Evolutionary conservation across 23 red algal genomes (phyloP), one percentile per base, ranked within the genome.

Genomic region (Agarophyton chilense): DNA sequence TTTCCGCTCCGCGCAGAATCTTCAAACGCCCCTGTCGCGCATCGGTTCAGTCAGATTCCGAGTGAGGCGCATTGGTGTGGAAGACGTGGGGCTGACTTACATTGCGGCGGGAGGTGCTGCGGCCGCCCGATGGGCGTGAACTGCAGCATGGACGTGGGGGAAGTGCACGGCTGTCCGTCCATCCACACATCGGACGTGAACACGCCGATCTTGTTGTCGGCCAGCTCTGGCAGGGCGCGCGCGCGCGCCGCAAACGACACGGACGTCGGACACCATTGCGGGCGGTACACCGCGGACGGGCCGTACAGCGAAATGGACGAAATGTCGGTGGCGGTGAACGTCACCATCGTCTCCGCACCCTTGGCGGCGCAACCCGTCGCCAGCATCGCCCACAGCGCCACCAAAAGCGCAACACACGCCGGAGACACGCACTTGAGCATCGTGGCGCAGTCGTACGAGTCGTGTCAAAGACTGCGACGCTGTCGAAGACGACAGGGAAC

Each of bases 241-340:
- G 61, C 81, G 11, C 81, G 57, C 35, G 40, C 44, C 17, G 29
- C 45, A 42, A 84, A 84, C 0, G 57, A 47, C 41, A 84, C 12
- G 81, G 58, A 45, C 0, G 18, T 4, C 21, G 81, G 81, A 43
- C 81, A 84, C n/a, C 22, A 26, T 10, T 52, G 25, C 36, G 57
- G 58, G 57, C 32, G 35, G 61, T 68, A 84, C 26, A 84, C 18
- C 34, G 81, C 81, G 12, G 19, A 19, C 4, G 57, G 22, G 60
- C 57, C 56, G 62, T 84, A 84, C 2, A 72, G 46, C 12, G 81
- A 84, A 12, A 84, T 84, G 33, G 32, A 29, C 26, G 81, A 84
- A 60, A 84, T 52, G 40, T 84, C 81, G 38, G n/a, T n/a, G n/a
- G n/a, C n/a, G n/a, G n/a, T n/a, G n/a, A n/a, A n/a, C n/a, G n/a